A percentile compares a stretch with the other conserved stretches of the same genome.
Conservation (phyloP, 2,329 filamentous ascomycete genomes). For the Paecilomyces dactylethromorphus region DNA sequence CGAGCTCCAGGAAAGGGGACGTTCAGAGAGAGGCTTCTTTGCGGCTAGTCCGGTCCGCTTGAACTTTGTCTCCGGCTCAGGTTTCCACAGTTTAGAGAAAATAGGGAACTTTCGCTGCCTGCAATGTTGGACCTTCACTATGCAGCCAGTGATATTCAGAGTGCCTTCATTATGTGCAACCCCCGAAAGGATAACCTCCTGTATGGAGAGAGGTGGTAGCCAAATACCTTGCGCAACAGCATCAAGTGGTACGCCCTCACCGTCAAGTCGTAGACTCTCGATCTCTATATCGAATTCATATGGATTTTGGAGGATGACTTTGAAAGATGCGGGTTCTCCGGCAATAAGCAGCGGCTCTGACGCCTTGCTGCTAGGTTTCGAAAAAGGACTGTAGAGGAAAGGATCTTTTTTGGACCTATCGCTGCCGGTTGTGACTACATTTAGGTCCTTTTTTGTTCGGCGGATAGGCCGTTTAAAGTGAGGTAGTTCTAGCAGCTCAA, state of each 20-base stretch:
- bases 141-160: slow-evolving; percentile 69
- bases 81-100: slow-evolving; percentile 69
- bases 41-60: slow-evolving; percentile 66
- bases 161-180: slow-evolving; percentile 60
- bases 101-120: slow-evolving; percentile 77
- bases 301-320: slow-evolving; percentile 82
- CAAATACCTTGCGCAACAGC: slow-evolving; percentile 58
- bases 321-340: slow-evolving; percentile 69
- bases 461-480: slow-evolving; percentile 57
- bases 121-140: slow-evolving; percentile 74
- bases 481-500: slow-evolving; percentile 62
- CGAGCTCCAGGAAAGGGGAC: slow-evolving; percentile 38
- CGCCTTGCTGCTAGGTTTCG: slow-evolving; percentile 55
- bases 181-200: slow-evolving; percentile 67
- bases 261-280: slow-evolving; percentile 69
- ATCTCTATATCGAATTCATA: slow-evolving; percentile 91
- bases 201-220: slow-evolving; percentile 75
- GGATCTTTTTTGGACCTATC: slow-evolving; percentile 56
- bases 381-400: slow-evolving; percentile 92
- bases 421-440: slow-evolving; percentile 32
- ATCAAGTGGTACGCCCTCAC: slow-evolving; percentile 66
- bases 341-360: slow-evolving; percentile 68
- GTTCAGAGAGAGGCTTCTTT: slow-evolving; percentile 45
- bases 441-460: slow-evolving; percentile 51
- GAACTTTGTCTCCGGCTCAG: slow-evolving; percentile 62